Evolutionary conservation across 345 rosid species (phyloP).

Genomic region (Bruguiera gymnorhiza): DNA sequence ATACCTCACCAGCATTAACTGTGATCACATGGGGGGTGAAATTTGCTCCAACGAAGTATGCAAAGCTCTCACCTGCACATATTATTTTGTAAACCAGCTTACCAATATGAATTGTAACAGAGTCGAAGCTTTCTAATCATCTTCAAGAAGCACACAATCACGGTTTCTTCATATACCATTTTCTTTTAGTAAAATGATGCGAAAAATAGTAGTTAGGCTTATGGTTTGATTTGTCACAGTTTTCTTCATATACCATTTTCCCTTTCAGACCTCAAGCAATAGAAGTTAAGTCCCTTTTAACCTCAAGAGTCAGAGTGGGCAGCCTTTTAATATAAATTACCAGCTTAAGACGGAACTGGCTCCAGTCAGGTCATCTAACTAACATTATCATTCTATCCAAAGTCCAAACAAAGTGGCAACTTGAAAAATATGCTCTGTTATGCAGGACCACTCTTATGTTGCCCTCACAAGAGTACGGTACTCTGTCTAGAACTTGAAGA

Average conservation of each 20-base stretch:
- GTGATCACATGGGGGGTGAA: constrained; percentile 83
- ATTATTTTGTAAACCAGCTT: constrained; percentile 14
- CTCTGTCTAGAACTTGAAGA: constrained; percentile 23
- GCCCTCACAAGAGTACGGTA: constrained; percentile 13
- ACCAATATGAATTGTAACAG: neutral
- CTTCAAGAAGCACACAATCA: neutral
- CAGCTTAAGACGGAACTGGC: constrained; percentile 21
- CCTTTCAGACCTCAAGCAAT: neutral
- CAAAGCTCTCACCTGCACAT: constrained; percentile 46
- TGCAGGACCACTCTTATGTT: constrained; percentile 13
- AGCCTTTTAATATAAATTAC: constrained; percentile 11
- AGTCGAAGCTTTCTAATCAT: constrained; percentile 8
- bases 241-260: neutral
- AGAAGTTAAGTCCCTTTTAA: neutral
- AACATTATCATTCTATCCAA: neutral
- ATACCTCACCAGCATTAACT: constrained; percentile 90
- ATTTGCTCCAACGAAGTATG: constrained; percentile 60
- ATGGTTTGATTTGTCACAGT: too few relatives aligned
- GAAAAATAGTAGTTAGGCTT: too few relatives aligned
- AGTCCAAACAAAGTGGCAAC: constrained; percentile 1
- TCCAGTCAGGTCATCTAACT: constrained; percentile 10
- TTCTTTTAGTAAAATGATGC: too few relatives aligned
- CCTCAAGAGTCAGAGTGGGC: neutral
- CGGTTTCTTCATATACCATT: too few relatives aligned
- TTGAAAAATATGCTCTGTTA: constrained; percentile 6